These are phyloP conservation scores for Scolecobasidium constrictum DNA, from an alignment of 2,329 filamentous ascomycete species.

Conservation along the genomic window DNA sequence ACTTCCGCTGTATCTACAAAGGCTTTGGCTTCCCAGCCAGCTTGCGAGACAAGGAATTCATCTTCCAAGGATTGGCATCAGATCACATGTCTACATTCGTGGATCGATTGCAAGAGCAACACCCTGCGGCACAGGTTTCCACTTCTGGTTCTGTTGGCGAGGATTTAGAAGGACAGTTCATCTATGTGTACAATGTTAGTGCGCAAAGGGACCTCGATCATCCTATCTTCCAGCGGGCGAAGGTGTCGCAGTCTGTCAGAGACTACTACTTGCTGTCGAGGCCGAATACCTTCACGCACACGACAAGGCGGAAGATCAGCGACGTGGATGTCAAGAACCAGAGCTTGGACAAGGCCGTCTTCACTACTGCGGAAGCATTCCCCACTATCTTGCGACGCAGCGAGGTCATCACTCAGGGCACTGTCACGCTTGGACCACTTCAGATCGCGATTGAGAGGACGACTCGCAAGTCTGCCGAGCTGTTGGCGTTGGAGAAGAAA, in stretches of 20 bases:
- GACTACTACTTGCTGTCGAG: constrained; percentile 75
- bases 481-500: constrained; percentile 64
- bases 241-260: constrained; percentile 70
- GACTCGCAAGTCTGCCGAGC: constrained; percentile 79
- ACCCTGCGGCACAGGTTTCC: constrained; percentile 74
- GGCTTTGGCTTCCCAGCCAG: constrained; percentile 77
- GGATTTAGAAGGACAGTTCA: constrained; percentile 81
- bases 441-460: constrained; percentile 89
- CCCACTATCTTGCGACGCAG: constrained; percentile 83
- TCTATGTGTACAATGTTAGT: constrained; percentile 71
- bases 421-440: constrained; percentile 58
- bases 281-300: constrained; percentile 69
- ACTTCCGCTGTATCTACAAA: constrained; percentile 84
- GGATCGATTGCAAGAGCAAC: constrained; percentile 84
- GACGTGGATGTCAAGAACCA: constrained; percentile 60
- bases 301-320: constrained; percentile 57
- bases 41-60: constrained; percentile 80
- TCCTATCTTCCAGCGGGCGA: constrained; percentile 77
- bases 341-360: constrained; percentile 73
- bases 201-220: constrained; percentile 74
- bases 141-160: constrained; percentile 56
- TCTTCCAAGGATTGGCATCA: constrained; percentile 71
- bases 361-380: constrained; percentile 74
- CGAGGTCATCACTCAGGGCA: constrained; percentile 63
- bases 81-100: constrained; percentile 76